phyloP scores from a whole-genome alignment of 305 asterid species.

The Fraxinus dipetala region DNA sequence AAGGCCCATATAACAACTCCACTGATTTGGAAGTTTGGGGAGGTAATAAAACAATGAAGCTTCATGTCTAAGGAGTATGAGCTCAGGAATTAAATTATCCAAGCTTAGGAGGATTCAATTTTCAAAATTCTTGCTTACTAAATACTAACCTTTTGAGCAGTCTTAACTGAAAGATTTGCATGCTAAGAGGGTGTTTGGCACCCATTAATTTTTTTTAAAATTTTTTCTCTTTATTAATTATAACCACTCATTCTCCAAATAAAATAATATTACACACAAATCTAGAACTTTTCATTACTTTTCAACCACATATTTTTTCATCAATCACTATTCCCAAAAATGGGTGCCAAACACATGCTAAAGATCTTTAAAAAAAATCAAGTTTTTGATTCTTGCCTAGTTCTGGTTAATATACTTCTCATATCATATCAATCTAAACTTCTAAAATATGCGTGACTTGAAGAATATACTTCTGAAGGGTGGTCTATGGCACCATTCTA shows the following conservation, averaged over 20 bases:
- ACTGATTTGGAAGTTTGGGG: background rate
- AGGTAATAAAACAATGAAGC: background rate
- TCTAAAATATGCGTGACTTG: background rate
- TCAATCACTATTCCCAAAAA: no score
- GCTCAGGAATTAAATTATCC: background rate
- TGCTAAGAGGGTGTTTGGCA: background rate
- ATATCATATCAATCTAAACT: background rate
- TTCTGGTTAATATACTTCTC: background rate
- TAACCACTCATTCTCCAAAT: no score
- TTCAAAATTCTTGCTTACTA: background rate
- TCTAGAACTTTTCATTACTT: no score
- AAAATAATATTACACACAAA: no score
- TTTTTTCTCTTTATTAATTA: no score
- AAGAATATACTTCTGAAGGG: constrained; percentile 1
- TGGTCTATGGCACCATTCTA: background rate
- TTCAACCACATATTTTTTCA: no score
- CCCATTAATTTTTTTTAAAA: no score
- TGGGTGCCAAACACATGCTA: background rate
- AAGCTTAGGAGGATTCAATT: background rate
- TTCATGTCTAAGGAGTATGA: background rate
- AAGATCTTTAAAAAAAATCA: background rate
- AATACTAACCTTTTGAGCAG: background rate
- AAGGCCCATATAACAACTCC: background rate
- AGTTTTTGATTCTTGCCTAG: background rate
- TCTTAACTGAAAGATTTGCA: background rate